phyloP scores from a whole-genome alignment of 139 green algal species.

The Volvox reticuliferus region DNA sequence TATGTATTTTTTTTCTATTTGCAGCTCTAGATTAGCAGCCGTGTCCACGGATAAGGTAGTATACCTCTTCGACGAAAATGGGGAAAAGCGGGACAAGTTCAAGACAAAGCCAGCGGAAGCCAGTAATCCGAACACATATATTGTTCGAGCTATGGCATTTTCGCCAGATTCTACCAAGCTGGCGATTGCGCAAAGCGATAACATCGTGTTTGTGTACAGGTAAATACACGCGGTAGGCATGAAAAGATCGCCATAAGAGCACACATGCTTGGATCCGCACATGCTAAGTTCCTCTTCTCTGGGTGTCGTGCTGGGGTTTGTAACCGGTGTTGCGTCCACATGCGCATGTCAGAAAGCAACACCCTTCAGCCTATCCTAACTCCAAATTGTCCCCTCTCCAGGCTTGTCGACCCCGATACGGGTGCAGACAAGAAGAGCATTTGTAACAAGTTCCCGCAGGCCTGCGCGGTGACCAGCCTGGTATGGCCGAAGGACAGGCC shows the following conservation, averaged over 20 bases:
- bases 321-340: neutral
- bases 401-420: constrained; percentile 37
- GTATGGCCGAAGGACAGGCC: constrained; percentile 71
- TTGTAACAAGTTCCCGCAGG: constrained; percentile 89
- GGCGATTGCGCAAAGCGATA: constrained; percentile 89
- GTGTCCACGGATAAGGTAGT: constrained; percentile 86
- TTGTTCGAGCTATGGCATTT: constrained; percentile 86
- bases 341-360: neutral
- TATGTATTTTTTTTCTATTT: neutral
- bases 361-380: neutral
- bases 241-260: neutral
- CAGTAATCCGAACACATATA: constrained; percentile 63
- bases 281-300: too few relatives aligned
- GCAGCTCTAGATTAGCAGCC: constrained; percentile 79
- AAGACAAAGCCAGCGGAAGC: constrained; percentile 75
- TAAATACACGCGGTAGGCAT: constrained; percentile 36
- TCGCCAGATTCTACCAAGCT: constrained; percentile 87
- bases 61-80: constrained; percentile 88
- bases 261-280: too few relatives aligned
- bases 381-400: neutral
- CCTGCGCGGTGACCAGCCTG: constrained; percentile 72
- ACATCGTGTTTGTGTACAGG: constrained; percentile 92
- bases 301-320: too few relatives aligned
- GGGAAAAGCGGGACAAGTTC: constrained; percentile 89
- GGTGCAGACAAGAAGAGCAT: constrained; percentile 89